phyloP scores from a whole-genome alignment of 2,329 filamentous ascomycete genomes.

The Pyricularia grisea region DNA sequence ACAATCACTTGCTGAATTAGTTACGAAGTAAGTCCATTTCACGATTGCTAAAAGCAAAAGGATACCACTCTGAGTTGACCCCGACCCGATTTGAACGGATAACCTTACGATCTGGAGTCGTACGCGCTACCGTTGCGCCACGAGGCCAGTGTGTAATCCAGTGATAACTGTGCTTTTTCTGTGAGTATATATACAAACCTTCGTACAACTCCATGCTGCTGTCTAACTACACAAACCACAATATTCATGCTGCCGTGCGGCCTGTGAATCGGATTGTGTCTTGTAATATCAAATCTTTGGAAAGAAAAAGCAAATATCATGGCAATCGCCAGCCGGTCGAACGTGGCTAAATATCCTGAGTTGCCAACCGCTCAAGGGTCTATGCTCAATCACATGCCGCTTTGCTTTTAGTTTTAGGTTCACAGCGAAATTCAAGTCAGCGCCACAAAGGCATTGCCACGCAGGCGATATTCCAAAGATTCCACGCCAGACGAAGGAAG shows the following conservation, averaged over 20 bases:
- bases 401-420: not conserved
- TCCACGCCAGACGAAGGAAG: not conserved
- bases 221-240: too few species aligned
- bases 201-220: too few species aligned
- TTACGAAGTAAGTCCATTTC: not conserved
- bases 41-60: not conserved
- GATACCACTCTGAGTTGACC: too few species aligned
- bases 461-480: not conserved
- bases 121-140: constrained; percentile 5
- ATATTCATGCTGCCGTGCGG: too few species aligned
- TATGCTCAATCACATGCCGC: not conserved
- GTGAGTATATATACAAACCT: not conserved
- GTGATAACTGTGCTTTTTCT: not conserved
- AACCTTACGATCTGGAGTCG: constrained; percentile 4
- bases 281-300: too few species aligned
- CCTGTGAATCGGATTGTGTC: too few species aligned
- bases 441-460: not conserved
- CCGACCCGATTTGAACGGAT: constrained; percentile 5
- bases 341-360: not conserved
- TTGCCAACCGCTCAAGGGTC: not conserved
- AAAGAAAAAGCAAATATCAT: not conserved
- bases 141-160: not conserved
- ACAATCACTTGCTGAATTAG: not conserved
- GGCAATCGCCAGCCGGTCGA: not conserved
- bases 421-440: not conserved